phyloP scores from a whole-genome alignment of 2,329 filamentous ascomycete species.

The Nemania sp. region DNA sequence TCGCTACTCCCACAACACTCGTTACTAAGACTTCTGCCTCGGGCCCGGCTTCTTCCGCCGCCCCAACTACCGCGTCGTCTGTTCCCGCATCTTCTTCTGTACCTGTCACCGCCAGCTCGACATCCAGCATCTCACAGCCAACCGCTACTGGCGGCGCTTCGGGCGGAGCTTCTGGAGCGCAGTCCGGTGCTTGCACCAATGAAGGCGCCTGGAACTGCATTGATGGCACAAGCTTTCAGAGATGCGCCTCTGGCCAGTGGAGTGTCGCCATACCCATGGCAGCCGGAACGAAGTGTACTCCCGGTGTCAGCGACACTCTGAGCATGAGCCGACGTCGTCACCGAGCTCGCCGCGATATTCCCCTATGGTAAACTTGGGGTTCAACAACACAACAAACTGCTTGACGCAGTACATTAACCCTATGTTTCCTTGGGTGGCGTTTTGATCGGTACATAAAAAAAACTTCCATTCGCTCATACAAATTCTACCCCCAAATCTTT shows the following conservation, averaged over 20 bases:
- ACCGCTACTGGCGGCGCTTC: slow-evolving; percentile 29
- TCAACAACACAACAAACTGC: too few species aligned
- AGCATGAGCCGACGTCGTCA: slow-evolving; percentile 30
- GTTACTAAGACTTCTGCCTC: slow-evolving; percentile 27
- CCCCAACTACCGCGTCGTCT: slow-evolving; percentile 11
- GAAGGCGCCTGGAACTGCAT: slow-evolving; percentile 66
- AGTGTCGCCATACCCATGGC: slow-evolving; percentile 54
- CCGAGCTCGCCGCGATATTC: slow-evolving; percentile 23
- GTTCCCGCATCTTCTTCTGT: slow-evolving; percentile 24
- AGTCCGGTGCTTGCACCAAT: slow-evolving; percentile 48
- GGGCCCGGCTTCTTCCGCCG: slow-evolving; percentile 12
- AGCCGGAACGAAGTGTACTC: slow-evolving; percentile 56
- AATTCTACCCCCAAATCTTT: too few species aligned
- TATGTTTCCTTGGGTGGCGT: too few species aligned
- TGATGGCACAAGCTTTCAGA: slow-evolving; percentile 60
- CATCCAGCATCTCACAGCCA: slow-evolving; percentile 28
- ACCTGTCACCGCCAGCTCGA: slow-evolving; percentile 18
- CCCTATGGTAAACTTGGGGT: slow-evolving; percentile 4
- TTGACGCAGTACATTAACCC: too few species aligned
- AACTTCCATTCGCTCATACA: too few species aligned
- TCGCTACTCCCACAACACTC: slow-evolving; percentile 34
- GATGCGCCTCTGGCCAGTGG: slow-evolving; percentile 65
- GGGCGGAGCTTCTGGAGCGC: slow-evolving; percentile 24
- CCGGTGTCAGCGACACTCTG: slow-evolving; percentile 36
- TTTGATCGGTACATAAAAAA: too few species aligned